Conservation (phyloP, 345 rosid genomes). For the Angophora floribunda region DNA sequence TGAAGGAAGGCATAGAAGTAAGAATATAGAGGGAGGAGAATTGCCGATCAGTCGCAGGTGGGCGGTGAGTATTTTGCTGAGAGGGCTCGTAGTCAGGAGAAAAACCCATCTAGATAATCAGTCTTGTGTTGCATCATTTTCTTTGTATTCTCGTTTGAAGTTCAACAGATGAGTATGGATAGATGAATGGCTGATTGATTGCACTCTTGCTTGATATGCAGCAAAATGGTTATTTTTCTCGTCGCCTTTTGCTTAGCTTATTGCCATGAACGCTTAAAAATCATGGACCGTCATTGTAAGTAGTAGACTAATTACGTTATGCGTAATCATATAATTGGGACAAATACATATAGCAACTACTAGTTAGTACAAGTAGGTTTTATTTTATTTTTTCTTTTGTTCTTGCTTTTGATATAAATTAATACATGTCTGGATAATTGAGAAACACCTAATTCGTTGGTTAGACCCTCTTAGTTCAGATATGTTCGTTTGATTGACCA, state of each 20-base stretch:
- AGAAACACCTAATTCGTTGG: fast-evolving
- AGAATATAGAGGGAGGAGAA: conserved; percentile 16
- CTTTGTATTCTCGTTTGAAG: background rate
- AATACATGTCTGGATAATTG: background rate
- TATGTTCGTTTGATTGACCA: fast-evolving
- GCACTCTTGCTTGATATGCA: background rate
- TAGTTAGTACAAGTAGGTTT: background rate
- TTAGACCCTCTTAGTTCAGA: fast-evolving
- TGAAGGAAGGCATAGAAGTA: conserved; percentile 60
- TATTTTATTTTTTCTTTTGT: fast-evolving
- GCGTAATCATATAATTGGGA: background rate
- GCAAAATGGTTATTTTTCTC: background rate
- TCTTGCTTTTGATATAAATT: background rate
- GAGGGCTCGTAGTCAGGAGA: background rate
- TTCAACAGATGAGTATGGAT: background rate
- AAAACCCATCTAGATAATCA: background rate
- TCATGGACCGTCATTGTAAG: fast-evolving
- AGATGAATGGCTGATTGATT: background rate
- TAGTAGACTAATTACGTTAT: background rate
- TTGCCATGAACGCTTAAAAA: background rate
- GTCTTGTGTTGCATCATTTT: background rate
- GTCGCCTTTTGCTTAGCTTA: background rate
- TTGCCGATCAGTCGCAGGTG: background rate
- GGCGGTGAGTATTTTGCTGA: background rate
- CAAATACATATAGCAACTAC: fast-evolving